phyloP scores from a whole-genome alignment of 2,329 filamentous ascomycete genomes.

The Trichophyton mentagrophytes region DNA sequence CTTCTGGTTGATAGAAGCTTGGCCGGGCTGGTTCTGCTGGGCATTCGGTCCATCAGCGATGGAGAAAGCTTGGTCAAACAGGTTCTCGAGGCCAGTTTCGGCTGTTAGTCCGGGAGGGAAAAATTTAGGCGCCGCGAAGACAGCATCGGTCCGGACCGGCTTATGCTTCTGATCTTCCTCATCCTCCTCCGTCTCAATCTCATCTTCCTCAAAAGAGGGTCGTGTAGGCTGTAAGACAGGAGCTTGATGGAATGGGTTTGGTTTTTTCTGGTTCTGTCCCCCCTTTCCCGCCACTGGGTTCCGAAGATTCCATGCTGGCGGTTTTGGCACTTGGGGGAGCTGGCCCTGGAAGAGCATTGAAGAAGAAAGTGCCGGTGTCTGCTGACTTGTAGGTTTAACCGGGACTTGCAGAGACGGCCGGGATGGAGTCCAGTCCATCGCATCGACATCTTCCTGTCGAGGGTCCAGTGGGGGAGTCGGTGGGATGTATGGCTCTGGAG shows the following conservation, averaged over 20 bases:
- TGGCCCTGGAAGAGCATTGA: conserved; percentile 34
- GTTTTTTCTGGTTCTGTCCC: conserved; percentile 21
- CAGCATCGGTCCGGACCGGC: conserved; percentile 11
- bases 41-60: conserved; percentile 22
- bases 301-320: conserved; percentile 30
- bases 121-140: conserved; percentile 35
- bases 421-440: conserved; percentile 42
- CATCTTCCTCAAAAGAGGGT: not conserved
- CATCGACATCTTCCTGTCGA: conserved; percentile 23
- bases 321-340: conserved; percentile 29
- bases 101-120: conserved; percentile 29
- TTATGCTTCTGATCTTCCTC: conserved; percentile 13
- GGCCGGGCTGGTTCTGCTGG: conserved; percentile 14
- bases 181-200: conserved; percentile 1
- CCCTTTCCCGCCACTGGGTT: conserved; percentile 17
- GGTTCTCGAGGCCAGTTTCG: conserved; percentile 35
- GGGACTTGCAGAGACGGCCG: conserved; percentile 25
- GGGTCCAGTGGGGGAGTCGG: conserved; percentile 29
- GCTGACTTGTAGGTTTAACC: conserved; percentile 20
- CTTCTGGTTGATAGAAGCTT: not conserved
- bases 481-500: conserved; percentile 18
- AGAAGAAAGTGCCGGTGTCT: conserved; percentile 20
- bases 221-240: conserved; percentile 17
- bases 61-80: conserved; percentile 36
- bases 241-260: conserved; percentile 27